Evolutionary conservation across 345 rosid genomes (phyloP).

Genomic region (Salix caprea): DNA sequence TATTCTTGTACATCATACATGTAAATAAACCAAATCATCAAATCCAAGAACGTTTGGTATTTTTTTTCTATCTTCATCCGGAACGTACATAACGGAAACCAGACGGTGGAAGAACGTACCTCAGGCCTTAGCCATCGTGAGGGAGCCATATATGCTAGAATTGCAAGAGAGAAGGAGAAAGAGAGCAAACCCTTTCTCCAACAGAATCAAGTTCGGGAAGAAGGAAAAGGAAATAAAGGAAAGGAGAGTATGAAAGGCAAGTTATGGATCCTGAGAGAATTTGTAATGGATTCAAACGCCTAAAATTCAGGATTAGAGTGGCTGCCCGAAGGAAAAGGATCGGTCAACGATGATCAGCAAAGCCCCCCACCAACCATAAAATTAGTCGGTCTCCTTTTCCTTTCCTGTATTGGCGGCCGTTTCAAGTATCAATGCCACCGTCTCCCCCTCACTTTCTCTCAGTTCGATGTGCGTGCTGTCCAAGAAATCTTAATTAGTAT

Average conservation of each 20-base stretch:
- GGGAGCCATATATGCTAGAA: conserved; percentile 5
- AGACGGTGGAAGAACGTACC: conserved; percentile 4
- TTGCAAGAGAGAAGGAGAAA: neutral
- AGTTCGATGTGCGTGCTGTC: neutral
- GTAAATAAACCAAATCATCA: too few species aligned
- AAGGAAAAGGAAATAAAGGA: neutral
- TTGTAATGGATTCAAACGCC: neutral
- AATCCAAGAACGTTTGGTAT: neutral
- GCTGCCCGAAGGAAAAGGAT: too few species aligned
- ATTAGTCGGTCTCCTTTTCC: neutral
- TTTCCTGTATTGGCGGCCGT: neutral
- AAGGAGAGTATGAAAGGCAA: neutral
- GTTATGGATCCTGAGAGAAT: neutral
- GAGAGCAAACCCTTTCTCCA: neutral
- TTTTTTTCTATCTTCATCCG: neutral
- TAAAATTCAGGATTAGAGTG: neutral
- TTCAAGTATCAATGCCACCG: neutral
- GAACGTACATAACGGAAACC: neutral
- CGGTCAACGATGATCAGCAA: conserved; percentile 4
- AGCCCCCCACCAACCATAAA: neutral
- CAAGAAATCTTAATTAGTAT: neutral
- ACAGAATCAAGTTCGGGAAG: neutral
- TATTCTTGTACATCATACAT: neutral
- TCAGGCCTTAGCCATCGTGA: conserved; percentile 32
- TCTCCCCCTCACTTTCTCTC: neutral